phyloP scores from a whole-genome alignment of 2,329 filamentous ascomycete species.

The Sporothrix sp. region DNA sequence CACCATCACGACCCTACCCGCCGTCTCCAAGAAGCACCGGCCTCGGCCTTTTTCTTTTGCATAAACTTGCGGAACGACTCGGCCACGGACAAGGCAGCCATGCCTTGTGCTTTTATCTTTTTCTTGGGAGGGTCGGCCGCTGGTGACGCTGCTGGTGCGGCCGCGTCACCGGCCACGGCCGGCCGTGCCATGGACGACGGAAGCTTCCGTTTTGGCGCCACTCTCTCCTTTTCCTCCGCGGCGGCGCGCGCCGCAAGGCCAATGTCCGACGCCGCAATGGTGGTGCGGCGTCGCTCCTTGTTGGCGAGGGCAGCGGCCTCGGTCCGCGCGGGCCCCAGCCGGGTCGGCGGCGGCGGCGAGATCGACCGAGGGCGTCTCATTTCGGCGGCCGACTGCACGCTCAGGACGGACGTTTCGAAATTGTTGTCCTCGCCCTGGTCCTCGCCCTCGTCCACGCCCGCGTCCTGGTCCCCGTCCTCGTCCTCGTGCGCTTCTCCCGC shows the following conservation, averaged over 20 bases:
- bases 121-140: no score
- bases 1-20: no score
- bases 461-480: not conserved
- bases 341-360: not conserved
- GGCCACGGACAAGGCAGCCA: no score
- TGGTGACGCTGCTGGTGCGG: no score
- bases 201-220: not conserved
- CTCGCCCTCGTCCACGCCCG: not conserved
- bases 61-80: no score
- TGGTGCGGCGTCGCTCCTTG: constrained; percentile 3
- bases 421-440: constrained; percentile 4
- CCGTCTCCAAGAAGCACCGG: no score
- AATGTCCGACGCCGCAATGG: constrained; percentile 1
- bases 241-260: not conserved
- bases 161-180: not conserved
- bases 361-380: no score
- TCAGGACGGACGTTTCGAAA: constrained; percentile 4
- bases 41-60: no score
- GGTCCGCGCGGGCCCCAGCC: no score
- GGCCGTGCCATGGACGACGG: not conserved
- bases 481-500: no score
- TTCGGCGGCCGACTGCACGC: not conserved
- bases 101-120: no score
- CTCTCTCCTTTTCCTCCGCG: not conserved
- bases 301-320: not conserved